Conservation (phyloP, 1,284 basidiomycete species). For the Microbotryum saponariae region DNA sequence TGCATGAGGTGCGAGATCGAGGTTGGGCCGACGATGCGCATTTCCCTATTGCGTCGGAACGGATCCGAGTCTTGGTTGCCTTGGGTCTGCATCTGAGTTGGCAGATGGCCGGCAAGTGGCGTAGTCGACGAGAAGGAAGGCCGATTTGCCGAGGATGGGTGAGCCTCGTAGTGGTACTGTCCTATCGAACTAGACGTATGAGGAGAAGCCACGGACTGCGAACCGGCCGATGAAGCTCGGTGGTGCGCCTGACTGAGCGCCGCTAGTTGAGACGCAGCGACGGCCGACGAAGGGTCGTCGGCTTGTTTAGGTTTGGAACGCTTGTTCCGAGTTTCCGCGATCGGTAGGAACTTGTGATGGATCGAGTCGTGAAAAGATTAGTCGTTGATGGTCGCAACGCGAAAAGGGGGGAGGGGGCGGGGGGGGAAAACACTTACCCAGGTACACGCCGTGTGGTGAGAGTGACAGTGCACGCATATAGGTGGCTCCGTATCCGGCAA, state of each 20-base stretch:
- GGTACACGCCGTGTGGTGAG: slow-evolving; percentile 84
- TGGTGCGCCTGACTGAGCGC: slow-evolving; percentile 18
- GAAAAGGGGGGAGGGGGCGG: not conserved
- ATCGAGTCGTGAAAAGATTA: not conserved
- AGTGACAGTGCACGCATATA: slow-evolving; percentile 75
- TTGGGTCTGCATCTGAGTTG: not conserved
- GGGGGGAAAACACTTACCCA: slow-evolving; percentile 40
- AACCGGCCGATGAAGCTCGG: slow-evolving; percentile 8
- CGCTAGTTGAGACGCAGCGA: slow-evolving; percentile 19
- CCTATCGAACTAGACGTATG: slow-evolving; percentile 3
- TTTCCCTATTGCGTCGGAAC: slow-evolving; percentile 33
- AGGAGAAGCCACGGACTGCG: slow-evolving; percentile 13
- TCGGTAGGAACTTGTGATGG: slow-evolving; percentile 64
- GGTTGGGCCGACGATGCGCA: slow-evolving; percentile 58
- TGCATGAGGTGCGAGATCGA: slow-evolving; percentile 78
- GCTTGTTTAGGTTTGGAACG: slow-evolving; percentile 77
- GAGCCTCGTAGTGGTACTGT: not conserved
- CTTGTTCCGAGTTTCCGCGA: slow-evolving; percentile 96
- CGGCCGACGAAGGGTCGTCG: too few species aligned
- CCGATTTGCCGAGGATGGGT: slow-evolving; percentile 14
- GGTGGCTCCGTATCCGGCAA: slow-evolving; percentile 64
- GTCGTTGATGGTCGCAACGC: not conserved
- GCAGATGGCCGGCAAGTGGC: not conserved
- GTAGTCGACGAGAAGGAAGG: slow-evolving; percentile 23
- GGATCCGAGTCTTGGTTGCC: slow-evolving; percentile 1